A percentile compares a stretch with the other conserved stretches of the same genome.
Conservation (phyloP, 768 basidiomycete genomes). For the Suillus tomentosus region DNA sequence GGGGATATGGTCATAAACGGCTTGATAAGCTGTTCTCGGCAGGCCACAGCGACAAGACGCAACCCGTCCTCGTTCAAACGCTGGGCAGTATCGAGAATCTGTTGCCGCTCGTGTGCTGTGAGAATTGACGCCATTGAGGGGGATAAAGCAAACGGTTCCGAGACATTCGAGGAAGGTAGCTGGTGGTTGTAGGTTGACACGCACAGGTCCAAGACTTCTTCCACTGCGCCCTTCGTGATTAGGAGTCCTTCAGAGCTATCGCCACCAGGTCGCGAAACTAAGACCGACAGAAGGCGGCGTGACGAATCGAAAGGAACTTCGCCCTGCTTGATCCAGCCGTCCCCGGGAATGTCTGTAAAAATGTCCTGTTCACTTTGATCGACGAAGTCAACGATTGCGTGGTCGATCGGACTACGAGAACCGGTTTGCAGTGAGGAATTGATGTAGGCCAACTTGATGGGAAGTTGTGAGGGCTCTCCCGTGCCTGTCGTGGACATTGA, state of each 20-base stretch:
- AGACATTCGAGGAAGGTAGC: constrained; percentile 3
- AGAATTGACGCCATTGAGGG: constrained; percentile 19
- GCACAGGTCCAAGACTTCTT: constrained; percentile 36
- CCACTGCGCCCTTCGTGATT: constrained; percentile 34
- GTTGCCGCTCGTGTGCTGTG: constrained; percentile 23
- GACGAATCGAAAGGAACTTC: constrained; percentile 40
- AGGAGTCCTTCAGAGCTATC: constrained; percentile 24
- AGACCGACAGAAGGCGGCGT: constrained; percentile 37
- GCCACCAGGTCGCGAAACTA: constrained; percentile 29
- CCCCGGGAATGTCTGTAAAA: constrained; percentile 14
- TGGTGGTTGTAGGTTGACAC: constrained; percentile 19
- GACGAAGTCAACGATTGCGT: constrained; percentile 34
- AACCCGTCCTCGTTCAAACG: constrained; percentile 34
- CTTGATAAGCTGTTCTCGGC: constrained; percentile 24
- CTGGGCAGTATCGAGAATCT: constrained; percentile 29
- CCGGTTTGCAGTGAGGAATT: constrained; percentile 37
- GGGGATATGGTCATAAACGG: constrained; percentile 17
- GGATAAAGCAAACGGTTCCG: constrained; percentile 14
- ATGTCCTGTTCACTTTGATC: constrained; percentile 17
- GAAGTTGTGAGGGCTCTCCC: constrained; percentile 28
- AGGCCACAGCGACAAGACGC: constrained; percentile 33
- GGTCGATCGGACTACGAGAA: constrained; percentile 38
- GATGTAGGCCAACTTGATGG: constrained; percentile 31
- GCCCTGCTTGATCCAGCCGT: constrained; percentile 32
- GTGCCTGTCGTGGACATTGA: constrained; percentile 28